These are phyloP conservation scores for Trichophyton equinum DNA, from an alignment of 2,329 filamentous ascomycete species.

Conservation along the genomic window DNA sequence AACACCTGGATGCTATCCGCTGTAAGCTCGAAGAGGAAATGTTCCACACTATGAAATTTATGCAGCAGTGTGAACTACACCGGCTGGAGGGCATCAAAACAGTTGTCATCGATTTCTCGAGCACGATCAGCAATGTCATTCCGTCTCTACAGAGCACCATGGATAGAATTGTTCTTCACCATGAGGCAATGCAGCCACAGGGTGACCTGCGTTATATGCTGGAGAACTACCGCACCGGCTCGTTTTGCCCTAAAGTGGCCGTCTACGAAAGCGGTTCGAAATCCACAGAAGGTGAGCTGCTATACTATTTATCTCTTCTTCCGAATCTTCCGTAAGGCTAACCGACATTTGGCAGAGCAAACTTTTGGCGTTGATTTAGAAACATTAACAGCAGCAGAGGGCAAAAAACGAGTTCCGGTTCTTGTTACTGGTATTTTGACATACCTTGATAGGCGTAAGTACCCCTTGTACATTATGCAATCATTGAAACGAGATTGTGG, in stretches of 20 bases:
- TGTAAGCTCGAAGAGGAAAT: constrained; percentile 96
- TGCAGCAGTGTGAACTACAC: constrained; percentile 94
- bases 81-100: constrained; percentile 96
- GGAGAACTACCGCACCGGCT: constrained; percentile 92
- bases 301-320: neutral
- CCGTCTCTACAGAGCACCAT: constrained; percentile 90
- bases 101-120: constrained; percentile 93
- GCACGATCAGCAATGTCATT: constrained; percentile 94
- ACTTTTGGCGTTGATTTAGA: constrained; percentile 98
- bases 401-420: constrained; percentile 79
- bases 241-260: constrained; percentile 77
- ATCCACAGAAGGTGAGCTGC: constrained; percentile 57
- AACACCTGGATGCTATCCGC: constrained; percentile 75
- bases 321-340: neutral
- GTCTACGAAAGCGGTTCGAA: constrained; percentile 99
- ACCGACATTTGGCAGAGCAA: constrained; percentile 48
- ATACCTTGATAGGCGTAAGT: constrained; percentile 71
- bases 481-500: neutral
- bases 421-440: constrained; percentile 87
- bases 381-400: constrained; percentile 75
- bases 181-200: constrained; percentile 91
- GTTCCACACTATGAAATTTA: constrained; percentile 80
- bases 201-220: constrained; percentile 86
- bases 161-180: constrained; percentile 97
- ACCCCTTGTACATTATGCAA: neutral